Conservation (phyloP, 2,329 filamentous ascomycete genomes). For the Colletotrichum trifolii region DNA sequence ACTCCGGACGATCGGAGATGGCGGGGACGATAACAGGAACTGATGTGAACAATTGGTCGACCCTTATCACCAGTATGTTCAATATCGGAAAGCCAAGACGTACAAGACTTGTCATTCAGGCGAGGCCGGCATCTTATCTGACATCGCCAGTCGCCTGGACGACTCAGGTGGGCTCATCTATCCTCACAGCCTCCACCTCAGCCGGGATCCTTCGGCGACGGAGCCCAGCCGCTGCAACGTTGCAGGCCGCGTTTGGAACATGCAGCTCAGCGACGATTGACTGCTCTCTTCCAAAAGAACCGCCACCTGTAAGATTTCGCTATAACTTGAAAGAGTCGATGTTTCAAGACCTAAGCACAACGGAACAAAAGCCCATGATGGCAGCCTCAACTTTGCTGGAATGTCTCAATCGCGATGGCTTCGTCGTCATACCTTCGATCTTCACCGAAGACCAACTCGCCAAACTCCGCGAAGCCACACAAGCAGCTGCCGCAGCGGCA, state of each 20-base stretch:
- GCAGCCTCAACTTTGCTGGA: conserved; percentile 50
- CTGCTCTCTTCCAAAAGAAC: neutral
- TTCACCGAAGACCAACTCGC: conserved; percentile 67
- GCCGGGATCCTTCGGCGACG: conserved; percentile 14
- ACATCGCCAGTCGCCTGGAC: neutral
- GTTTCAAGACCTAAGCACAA: neutral
- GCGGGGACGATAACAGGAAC: neutral
- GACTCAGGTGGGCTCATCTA: neutral
- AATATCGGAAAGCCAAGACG: too few relatives aligned
- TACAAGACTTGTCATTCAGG: too few relatives aligned
- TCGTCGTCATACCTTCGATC: conserved; percentile 76
- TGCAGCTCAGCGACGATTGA: neutral
- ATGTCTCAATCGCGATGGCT: conserved; percentile 77
- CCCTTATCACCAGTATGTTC: too few relatives aligned
- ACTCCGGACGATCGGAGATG: conserved; percentile 1
- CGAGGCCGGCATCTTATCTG: conserved; percentile 15
- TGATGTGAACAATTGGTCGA: too few relatives aligned
- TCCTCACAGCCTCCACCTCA: conserved; percentile 12
- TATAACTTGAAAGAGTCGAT: too few relatives aligned
- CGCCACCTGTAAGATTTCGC: too few relatives aligned
- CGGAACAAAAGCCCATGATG: conserved; percentile 14
- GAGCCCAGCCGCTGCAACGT: conserved; percentile 20
- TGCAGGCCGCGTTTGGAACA: conserved; percentile 10
- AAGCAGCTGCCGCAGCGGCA: conserved; percentile 68
- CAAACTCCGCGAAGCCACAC: conserved; percentile 69